Evolutionary conservation across 441 rosid species (phyloP).

Genomic region (Theobroma grandiflorum): DNA sequence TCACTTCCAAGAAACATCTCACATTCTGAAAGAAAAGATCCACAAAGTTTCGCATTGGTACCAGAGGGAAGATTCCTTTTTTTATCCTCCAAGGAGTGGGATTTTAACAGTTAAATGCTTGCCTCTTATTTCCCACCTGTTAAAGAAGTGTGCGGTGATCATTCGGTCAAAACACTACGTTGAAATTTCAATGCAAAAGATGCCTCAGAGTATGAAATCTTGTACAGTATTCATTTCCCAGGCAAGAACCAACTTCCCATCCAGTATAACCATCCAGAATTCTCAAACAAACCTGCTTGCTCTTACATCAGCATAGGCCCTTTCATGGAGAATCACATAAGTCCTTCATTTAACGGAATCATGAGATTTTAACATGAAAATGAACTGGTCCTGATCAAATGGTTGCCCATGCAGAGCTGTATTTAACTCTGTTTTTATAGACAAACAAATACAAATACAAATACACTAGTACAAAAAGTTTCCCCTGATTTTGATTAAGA

Average conservation of each 20-base stretch:
- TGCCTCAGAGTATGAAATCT: neutral
- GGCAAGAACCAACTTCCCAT: neutral
- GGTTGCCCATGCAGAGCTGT: too few species aligned
- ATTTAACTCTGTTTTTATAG: too few species aligned
- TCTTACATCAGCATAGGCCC: neutral
- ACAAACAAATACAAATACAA: neutral
- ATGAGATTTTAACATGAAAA: neutral
- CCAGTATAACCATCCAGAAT: neutral
- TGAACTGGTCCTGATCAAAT: neutral
- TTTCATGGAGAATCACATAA: neutral
- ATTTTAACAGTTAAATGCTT: neutral
- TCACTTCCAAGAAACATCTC: neutral
- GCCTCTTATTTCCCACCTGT: neutral
- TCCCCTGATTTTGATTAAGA: neutral
- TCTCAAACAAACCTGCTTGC: neutral
- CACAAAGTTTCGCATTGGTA: neutral
- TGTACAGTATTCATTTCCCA: too few species aligned
- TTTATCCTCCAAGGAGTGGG: neutral
- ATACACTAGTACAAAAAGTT: too few species aligned
- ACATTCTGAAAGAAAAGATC: neutral
- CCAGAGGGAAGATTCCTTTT: neutral
- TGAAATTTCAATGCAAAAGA: neutral
- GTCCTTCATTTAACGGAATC: neutral
- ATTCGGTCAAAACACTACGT: neutral
- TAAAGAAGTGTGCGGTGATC: neutral